Percentiles rank a stretch among this genome's conserved stretches.
Evolutionary conservation across 2,329 filamentous ascomycete genomes (phyloP).

Genomic region (Cladosporium sphaerospermum): DNA sequence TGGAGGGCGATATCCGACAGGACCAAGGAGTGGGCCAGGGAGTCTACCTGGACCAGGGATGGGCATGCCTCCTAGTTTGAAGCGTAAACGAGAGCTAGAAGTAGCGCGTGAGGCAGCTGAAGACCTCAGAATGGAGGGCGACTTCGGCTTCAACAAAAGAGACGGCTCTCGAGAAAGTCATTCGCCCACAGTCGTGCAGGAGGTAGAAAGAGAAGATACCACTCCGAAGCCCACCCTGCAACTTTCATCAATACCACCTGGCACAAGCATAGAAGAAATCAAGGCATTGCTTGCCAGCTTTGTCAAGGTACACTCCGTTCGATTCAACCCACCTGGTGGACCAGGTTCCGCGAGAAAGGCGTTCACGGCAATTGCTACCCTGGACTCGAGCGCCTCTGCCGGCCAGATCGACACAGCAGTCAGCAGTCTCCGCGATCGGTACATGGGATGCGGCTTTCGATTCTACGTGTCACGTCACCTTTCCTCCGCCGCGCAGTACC

Average conservation of each 20-base stretch:
- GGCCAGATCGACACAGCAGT: conserved; percentile 78
- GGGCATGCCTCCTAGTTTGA: conserved; percentile 26
- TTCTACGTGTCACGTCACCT: conserved; percentile 75
- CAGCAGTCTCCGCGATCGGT: conserved; percentile 71
- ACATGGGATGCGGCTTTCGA: conserved; percentile 79
- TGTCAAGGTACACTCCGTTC: conserved; percentile 25
- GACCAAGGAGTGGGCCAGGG: conserved; percentile 45
- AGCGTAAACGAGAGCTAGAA: conserved; percentile 29
- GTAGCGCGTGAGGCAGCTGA: conserved; percentile 28
- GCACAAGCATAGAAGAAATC: conserved; percentile 56
- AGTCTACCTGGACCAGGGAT: conserved; percentile 38
- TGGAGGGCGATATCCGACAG: conserved; percentile 25
- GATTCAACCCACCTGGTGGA: conserved; percentile 13
- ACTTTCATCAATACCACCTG: conserved; percentile 48
- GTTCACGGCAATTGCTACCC: conserved; percentile 69
- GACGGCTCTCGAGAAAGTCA: not conserved
- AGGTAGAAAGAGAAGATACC: conserved; percentile 37
- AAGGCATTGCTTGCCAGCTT: conserved; percentile 35
- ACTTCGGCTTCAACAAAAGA: conserved; percentile 12
- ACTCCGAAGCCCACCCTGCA: conserved; percentile 49
- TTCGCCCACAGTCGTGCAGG: conserved; percentile 3
- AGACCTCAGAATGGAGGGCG: conserved; percentile 20
- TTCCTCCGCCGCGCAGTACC: conserved; percentile 53
- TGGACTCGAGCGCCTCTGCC: conserved; percentile 73
- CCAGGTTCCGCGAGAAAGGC: conserved; percentile 58